Conservation (phyloP, 768 basidiomycete genomes). For the Mycena indigotica region DNA sequence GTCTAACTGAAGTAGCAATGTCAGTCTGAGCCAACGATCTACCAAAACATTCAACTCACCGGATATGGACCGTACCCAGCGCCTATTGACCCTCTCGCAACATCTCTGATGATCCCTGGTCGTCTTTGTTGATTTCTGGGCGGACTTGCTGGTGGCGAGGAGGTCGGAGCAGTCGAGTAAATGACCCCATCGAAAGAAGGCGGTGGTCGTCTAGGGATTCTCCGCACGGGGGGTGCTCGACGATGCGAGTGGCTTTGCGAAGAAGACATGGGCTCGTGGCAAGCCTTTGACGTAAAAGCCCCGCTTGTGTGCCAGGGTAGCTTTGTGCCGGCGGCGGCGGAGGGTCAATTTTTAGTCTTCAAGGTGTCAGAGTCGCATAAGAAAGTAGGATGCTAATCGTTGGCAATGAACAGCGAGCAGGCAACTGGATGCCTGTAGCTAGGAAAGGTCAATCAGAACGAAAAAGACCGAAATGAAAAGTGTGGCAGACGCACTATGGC, state of each 20-base stretch:
- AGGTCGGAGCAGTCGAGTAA: not conserved
- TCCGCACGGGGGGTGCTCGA: not conserved
- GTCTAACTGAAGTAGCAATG: not conserved
- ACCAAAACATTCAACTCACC: conserved; percentile 26
- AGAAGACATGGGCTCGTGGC: not conserved
- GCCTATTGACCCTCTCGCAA: conserved; percentile 10
- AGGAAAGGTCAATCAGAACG: not conserved
- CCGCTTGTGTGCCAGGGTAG: not conserved
- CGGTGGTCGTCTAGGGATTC: not conserved
- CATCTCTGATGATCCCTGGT: conserved; percentile 8
- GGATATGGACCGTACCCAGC: conserved; percentile 13
- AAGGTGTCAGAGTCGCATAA: not conserved
- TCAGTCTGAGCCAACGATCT: conserved; percentile 39
- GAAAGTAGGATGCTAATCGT: not conserved
- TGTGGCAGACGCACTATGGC: not conserved
- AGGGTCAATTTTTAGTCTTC: not conserved
- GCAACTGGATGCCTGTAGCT: not conserved
- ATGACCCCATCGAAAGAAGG: not conserved
- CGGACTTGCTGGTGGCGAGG: not conserved
- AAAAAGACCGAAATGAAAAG: not conserved
- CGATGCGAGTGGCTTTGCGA: not conserved
- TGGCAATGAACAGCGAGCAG: not conserved
- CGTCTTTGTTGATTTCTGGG: not conserved
- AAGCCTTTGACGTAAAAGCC: not conserved
- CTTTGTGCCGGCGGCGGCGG: not conserved